Evolutionary conservation across 108 stramenopile species (phyloP).

Genomic region (Cyclotella atomus): DNA sequence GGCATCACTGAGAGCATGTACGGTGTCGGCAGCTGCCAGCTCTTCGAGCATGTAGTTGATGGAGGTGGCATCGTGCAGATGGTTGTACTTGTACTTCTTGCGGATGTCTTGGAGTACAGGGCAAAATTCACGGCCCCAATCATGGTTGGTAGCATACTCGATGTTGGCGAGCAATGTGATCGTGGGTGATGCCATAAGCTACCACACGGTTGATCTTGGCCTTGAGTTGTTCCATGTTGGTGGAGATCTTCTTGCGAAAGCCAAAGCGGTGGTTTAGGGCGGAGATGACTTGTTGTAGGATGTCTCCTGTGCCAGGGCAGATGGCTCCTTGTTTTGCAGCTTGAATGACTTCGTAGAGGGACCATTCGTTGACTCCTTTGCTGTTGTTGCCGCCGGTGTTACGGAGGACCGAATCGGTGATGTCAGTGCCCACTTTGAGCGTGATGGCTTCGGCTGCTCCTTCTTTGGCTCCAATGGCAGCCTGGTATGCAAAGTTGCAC

Average conservation of each 20-base stretch:
- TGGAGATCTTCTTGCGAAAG: constrained; percentile 1
- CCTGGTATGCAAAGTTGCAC: neutral
- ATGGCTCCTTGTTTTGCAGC: neutral
- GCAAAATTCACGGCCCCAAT: neutral
- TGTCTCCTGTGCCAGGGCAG: neutral
- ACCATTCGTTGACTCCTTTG: constrained; percentile 3
- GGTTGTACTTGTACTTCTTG: neutral
- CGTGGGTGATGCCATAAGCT: neutral
- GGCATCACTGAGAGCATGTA: neutral
- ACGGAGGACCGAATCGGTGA: neutral
- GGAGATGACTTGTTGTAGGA: neutral
- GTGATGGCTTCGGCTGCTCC: neutral
- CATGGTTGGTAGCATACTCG: neutral
- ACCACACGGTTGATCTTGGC: neutral
- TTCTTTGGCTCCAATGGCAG: constrained; percentile 6
- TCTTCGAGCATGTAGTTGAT: constrained; percentile 1
- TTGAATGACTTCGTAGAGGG: neutral
- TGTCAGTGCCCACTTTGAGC: neutral
- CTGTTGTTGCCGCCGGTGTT: neutral
- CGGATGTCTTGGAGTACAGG: neutral
- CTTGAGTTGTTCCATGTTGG: neutral
- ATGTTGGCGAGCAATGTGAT: constrained; percentile 5
- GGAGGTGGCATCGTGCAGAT: constrained; percentile 7
- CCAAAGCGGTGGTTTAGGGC: neutral
- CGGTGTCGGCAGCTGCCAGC: constrained; percentile 4